phyloP scores from a whole-genome alignment of 305 asterid species.

The Solanum hybrid region DNA sequence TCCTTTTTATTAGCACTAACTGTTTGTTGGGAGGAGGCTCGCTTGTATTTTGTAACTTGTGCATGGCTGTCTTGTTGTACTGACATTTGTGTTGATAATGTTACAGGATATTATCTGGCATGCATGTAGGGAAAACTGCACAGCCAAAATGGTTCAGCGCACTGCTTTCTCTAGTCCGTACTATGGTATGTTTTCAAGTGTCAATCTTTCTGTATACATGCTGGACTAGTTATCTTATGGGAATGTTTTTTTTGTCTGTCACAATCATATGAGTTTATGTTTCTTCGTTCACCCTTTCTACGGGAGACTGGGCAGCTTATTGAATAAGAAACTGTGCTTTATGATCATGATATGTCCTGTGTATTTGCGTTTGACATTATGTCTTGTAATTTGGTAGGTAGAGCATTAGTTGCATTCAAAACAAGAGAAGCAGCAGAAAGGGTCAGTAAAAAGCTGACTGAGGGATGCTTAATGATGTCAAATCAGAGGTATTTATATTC shows the following conservation, averaged over 20 bases:
- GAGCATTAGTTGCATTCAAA: conserved; percentile 56
- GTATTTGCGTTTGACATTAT: not conserved
- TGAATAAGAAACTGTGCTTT: not conserved
- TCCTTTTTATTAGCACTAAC: not conserved
- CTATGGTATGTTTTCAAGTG: conserved; percentile 42
- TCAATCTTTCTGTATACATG: not conserved
- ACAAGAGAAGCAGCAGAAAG: conserved; percentile 51
- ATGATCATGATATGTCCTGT: not conserved
- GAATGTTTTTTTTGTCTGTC: not conserved
- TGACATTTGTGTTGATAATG: conserved; percentile 5
- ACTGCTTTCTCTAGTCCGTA: conserved; percentile 54
- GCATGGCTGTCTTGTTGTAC: not conserved
- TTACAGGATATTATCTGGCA: conserved; percentile 74
- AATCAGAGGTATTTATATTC: conserved; percentile 42
- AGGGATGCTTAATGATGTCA: conserved; percentile 59
- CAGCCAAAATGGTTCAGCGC: conserved; percentile 54
- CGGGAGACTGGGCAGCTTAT: not conserved
- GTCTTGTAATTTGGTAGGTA: conserved; percentile 37
- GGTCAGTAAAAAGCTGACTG: conserved; percentile 37
- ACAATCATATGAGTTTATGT: not conserved
- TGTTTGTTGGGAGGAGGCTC: not conserved
- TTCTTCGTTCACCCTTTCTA: not conserved
- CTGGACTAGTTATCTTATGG: not conserved
- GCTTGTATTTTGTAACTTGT: not conserved
- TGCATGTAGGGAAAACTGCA: conserved; percentile 46